These are phyloP conservation scores for Leucosporidium creatinivorum DNA, from an alignment of 768 basidiomycete genomes.

Conservation along the genomic window DNA sequence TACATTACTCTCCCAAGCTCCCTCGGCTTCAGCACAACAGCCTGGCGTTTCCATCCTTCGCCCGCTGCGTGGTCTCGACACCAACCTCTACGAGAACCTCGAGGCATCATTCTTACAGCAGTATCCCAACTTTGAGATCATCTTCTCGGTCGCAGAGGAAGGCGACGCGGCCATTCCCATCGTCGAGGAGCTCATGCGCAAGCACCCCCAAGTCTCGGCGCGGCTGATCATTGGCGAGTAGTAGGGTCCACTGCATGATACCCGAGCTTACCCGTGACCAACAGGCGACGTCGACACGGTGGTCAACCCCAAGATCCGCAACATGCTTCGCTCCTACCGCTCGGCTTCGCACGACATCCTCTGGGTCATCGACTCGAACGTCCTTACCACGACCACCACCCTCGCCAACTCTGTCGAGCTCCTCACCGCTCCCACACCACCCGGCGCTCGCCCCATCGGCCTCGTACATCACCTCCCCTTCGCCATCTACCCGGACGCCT, in stretches of 20 bases:
- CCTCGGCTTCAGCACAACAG: not conserved
- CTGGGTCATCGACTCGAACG: conserved; percentile 97
- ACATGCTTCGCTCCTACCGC: conserved; percentile 75
- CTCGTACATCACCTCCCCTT: conserved; percentile 95
- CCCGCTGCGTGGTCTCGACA: conserved; percentile 88
- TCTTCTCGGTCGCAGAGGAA: conserved; percentile 84
- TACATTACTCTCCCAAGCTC: conserved; percentile 43
- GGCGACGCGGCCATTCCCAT: conserved; percentile 80
- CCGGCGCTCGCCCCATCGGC: conserved; percentile 48
- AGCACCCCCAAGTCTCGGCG: conserved; percentile 68
- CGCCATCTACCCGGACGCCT: conserved; percentile 60
- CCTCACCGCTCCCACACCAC: conserved; percentile 44
- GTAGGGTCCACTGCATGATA: not conserved
- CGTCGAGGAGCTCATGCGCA: conserved; percentile 64
- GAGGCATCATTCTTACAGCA: conserved; percentile 87
- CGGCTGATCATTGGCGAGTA: conserved; percentile 65
- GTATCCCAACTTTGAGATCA: conserved; percentile 75
- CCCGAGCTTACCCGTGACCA: not conserved
- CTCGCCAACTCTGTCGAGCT: conserved; percentile 65
- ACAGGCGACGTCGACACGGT: conserved; percentile 76
- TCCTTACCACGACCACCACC: conserved; percentile 66
- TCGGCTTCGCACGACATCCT: conserved; percentile 78
- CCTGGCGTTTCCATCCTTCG: conserved; percentile 92
- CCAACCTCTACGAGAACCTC: conserved; percentile 91
- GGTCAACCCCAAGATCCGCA: conserved; percentile 96